A percentile compares a stretch with the other conserved stretches of the same genome.
These are phyloP conservation scores for Funneliformis caledonium DNA, from an alignment of 371 early-diverging fungal genomes.

Conservation along the genomic window DNA sequence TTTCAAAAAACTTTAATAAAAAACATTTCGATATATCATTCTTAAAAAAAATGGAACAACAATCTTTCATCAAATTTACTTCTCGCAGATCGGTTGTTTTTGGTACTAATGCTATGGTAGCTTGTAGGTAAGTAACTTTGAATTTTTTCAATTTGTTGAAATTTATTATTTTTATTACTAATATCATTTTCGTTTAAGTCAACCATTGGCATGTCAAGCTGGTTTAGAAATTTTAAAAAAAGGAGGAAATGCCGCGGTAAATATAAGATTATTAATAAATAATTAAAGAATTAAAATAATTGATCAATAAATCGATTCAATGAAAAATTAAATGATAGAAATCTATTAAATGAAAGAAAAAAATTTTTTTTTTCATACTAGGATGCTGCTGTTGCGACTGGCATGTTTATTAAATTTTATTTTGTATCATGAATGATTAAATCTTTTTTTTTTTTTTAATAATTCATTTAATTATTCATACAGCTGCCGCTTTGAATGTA, in stretches of 20 bases:
- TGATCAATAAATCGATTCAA: no score
- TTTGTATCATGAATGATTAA: background rate
- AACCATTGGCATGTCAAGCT: constrained; percentile 80
- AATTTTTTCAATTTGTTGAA: background rate
- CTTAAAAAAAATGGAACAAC: background rate
- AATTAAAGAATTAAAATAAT: no score
- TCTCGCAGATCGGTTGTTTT: constrained; percentile 53
- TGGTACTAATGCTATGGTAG: constrained; percentile 58
- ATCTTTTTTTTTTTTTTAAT: constrained; percentile 15
- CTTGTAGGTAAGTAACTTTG: constrained; percentile 42
- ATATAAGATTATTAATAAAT: constrained; percentile 3
- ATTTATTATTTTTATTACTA: background rate
- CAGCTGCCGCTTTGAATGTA: constrained; percentile 70
- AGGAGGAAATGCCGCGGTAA: constrained; percentile 92
- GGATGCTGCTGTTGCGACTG: constrained; percentile 85
- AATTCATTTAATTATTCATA: background rate
- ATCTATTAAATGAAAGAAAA: background rate
- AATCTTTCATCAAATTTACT: constrained; percentile 30
- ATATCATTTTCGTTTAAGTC: constrained; percentile 49
- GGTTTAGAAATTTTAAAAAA: constrained; percentile 77
- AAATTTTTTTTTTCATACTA: constrained; percentile 32
- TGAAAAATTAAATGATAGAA: background rate
- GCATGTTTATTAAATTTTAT: constrained; percentile 42
- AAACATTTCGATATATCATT: no score
- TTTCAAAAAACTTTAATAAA: no score